These are phyloP conservation scores for Puccinia novopanici DNA, from an alignment of 1,284 basidiomycete genomes.

Conservation along the genomic window DNA sequence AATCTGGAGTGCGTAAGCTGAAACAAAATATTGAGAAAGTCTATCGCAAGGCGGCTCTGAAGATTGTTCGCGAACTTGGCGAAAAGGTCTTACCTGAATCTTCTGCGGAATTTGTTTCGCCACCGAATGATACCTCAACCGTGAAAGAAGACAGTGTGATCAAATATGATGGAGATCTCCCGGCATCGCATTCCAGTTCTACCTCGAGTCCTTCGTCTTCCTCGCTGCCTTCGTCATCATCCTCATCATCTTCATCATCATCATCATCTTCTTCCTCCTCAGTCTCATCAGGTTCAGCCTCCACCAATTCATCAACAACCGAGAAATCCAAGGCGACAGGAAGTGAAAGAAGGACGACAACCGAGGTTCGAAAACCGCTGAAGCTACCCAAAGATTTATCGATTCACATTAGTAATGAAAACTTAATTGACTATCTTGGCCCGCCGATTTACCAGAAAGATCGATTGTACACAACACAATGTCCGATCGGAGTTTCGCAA, in stretches of 20 bases:
- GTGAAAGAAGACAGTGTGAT: constrained; percentile 52
- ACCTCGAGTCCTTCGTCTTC: constrained; percentile 58
- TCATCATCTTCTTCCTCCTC: constrained; percentile 56
- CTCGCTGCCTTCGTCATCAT: constrained; percentile 53
- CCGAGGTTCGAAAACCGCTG: constrained; percentile 76
- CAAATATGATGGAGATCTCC: constrained; percentile 47
- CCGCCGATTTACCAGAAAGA: constrained; percentile 95
- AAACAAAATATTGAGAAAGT: constrained; percentile 92
- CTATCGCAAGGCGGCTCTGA: constrained; percentile 92
- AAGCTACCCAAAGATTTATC: constrained; percentile 76
- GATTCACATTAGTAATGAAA: constrained; percentile 79
- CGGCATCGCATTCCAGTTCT: constrained; percentile 53
- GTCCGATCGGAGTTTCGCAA: constrained; percentile 89
- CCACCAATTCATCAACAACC: constrained; percentile 50
- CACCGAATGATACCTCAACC: constrained; percentile 52
- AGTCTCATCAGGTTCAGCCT: constrained; percentile 53
- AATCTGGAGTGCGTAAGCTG: constrained; percentile 89
- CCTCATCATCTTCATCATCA: constrained; percentile 56
- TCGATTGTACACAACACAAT: constrained; percentile 76
- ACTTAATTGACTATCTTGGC: constrained; percentile 92
- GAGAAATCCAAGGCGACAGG: constrained; percentile 60
- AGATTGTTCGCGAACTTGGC: constrained; percentile 86
- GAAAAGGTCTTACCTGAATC: constrained; percentile 69
- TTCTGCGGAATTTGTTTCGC: constrained; percentile 59
- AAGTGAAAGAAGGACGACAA: constrained; percentile 66